Base-by-base conservation (phyloP, 179 eudicot genomes). In the Dionaea muscipula region DNA sequence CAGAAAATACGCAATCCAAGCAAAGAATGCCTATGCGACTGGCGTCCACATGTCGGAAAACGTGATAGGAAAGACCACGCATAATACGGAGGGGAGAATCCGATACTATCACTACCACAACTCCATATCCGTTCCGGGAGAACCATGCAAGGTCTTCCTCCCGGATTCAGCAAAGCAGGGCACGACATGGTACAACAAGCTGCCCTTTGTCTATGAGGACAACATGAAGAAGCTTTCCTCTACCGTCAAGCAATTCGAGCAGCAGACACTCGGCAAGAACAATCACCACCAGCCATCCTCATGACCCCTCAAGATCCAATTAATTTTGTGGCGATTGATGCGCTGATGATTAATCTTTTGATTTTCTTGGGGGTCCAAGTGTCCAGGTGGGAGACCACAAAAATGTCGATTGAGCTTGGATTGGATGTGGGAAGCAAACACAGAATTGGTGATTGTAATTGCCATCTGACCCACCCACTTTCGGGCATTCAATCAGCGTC, bases 31-130 rank as follows among this genome's bases (percentile, higher is more conserved):
- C 0, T 78, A 31, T 20, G 80, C 85, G 1, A 71, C 85, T 0
- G 85, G 85, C 18, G 80, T 80, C 11, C 85, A 80, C 68, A 80
- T 80, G 80, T 80, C 85, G 0, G 82, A 80, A 61, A 80, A 80
- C 27, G 68, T 72, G 43, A 39, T 63, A 10, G 85, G 85, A 15
- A 69, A 75, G 45, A 61, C 85, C 0, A 51, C 74, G 28, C 82
- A 80, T 60, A 40, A 55, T 17, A 80, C 85, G 1, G 80, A 77
- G 61, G 20, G 61, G 1, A 80, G 74, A 53, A 74, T 80, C 64
- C 67, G 82, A 7, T 80, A 77, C 58, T 80, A 77, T 18, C 82
- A 80, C 55, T 80, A 80, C 80, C 85, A 80, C 64, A 64, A 80
- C 61, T 65, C 80, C 1, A 77, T 77, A 56, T 71, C 73, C 56